Base-by-base conservation (phyloP, 1,284 basidiomycete species). In the Anthracocystis walkeri region DNA sequence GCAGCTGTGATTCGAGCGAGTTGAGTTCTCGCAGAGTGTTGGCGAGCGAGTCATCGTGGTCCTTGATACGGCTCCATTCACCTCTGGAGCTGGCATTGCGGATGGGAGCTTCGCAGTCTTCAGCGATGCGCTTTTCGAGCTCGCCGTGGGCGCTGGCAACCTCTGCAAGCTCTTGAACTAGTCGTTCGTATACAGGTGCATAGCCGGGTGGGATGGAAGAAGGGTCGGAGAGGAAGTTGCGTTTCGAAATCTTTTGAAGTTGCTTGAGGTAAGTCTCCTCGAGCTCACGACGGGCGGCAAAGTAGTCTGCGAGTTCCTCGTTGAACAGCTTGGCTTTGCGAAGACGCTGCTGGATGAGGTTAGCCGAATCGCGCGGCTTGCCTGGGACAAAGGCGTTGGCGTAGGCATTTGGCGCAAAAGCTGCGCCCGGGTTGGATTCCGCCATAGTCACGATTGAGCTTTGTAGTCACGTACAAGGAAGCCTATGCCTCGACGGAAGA, bases 231-330 rank as follows among this genome's bases (percentile, higher is more conserved):
- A 79, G 86, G 84, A 52, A 87, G 82, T 20, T 86, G 80, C 58
- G 84, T 58, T 82, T 79, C 1, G 85, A 77, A 33, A 89, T 79
- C 79, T 88, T 88, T n/a, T 85, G 76, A 21, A 89, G 85, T 23
- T 85, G 80, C 31, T 87, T 86, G n/a, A 87, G 85, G 72, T 89
- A 89, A 38, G 78, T 56, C 18, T 86, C 82, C 64, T 89, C 88
- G 45, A 88, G 86, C 4, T 79, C 79, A 0, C 86, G 83, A 23
- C 88, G 85, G 46, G 88, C 88, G 40, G 86, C 86, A 82, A 87
- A 87, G 64, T 88, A 86, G 57, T 88, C 86, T 27, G 87, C 86
- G 21, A 84, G 78, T 20, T 83, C 79, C 29, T 84, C 82, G 55
- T 80, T 75, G 59, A 84, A 77, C 7, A 73, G 54, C 44, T 68